Conservation (phyloP, 139 green algal species). For the Micromonas commoda region DNA sequence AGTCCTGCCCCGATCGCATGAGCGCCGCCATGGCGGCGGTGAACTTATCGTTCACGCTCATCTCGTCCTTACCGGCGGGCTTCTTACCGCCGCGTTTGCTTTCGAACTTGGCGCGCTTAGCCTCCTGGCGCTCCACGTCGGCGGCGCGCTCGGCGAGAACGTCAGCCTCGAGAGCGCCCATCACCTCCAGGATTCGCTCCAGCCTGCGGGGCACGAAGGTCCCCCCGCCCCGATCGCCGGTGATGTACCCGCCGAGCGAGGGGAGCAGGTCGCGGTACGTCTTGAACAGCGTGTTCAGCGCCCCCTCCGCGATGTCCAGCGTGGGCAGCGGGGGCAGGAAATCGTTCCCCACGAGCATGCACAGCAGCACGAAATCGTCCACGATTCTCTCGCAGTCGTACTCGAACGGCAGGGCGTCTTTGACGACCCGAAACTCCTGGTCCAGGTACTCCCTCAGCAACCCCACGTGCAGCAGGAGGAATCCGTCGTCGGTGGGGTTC, state of each 20-base stretch:
- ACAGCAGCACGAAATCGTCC: constrained; percentile 93
- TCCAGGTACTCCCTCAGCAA: constrained; percentile 86
- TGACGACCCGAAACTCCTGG: constrained; percentile 56
- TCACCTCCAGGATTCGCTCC: constrained; percentile 56
- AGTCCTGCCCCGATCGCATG: neutral
- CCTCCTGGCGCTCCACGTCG: constrained; percentile 74
- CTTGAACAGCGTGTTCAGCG: constrained; percentile 79
- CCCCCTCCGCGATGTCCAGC: constrained; percentile 82
- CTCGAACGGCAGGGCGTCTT: neutral
- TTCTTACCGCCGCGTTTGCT: neutral
- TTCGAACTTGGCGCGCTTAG: neutral
- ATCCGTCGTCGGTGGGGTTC: constrained; percentile 80
- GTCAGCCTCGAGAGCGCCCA: constrained; percentile 61
- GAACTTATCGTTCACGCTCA: constrained; percentile 4
- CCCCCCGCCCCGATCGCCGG: constrained; percentile 44
- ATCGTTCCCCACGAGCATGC: constrained; percentile 93
- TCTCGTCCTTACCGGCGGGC: neutral
- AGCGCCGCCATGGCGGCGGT: neutral
- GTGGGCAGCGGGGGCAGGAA: constrained; percentile 80
- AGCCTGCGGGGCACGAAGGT: constrained; percentile 54
- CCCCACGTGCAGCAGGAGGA: constrained; percentile 86
- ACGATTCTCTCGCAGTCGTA: constrained; percentile 77
- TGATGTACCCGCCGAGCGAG: constrained; percentile 74
- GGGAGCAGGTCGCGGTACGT: constrained; percentile 77
- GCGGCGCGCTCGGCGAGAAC: constrained; percentile 67